Conservation (phyloP, 768 basidiomycete genomes). For the Lactarius akahatsu region DNA sequence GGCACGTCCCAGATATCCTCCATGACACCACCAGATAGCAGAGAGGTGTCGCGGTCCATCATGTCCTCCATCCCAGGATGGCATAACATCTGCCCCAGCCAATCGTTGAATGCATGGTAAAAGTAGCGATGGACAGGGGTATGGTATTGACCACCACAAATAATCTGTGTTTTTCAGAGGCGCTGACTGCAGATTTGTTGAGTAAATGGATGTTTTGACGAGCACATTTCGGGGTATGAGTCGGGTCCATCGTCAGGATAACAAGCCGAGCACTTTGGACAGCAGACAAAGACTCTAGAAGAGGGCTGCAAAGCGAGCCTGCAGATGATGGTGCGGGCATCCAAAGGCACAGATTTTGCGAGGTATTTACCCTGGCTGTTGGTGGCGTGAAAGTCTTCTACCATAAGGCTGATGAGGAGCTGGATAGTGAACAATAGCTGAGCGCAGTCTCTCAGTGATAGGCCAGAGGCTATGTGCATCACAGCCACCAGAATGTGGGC, state of each 20-base stretch:
- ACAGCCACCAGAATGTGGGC: background rate
- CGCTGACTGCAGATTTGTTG: background rate
- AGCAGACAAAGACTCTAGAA: constrained; percentile 1
- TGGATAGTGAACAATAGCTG: background rate
- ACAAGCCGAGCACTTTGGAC: constrained; percentile 16
- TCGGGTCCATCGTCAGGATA: constrained; percentile 7
- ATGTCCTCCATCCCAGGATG: constrained; percentile 14
- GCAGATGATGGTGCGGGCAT: background rate
- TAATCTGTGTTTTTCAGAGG: background rate
- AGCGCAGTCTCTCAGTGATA: background rate
- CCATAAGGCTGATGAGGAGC: background rate
- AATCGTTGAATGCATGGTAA: constrained; percentile 19
- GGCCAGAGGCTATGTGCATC: background rate
- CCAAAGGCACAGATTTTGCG: background rate
- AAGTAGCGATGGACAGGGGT: background rate
- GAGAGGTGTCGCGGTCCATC: background rate
- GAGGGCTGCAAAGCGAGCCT: background rate
- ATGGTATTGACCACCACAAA: background rate
- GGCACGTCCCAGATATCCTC: constrained; percentile 20
- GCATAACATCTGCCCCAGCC: constrained; percentile 12
- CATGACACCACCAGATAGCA: background rate
- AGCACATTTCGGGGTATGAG: constrained; percentile 11
- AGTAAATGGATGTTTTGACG: background rate
- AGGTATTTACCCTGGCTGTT: background rate
- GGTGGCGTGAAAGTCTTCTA: background rate